Conservation (phyloP, 1,284 basidiomycete species). For the Malassezia restricta region DNA sequence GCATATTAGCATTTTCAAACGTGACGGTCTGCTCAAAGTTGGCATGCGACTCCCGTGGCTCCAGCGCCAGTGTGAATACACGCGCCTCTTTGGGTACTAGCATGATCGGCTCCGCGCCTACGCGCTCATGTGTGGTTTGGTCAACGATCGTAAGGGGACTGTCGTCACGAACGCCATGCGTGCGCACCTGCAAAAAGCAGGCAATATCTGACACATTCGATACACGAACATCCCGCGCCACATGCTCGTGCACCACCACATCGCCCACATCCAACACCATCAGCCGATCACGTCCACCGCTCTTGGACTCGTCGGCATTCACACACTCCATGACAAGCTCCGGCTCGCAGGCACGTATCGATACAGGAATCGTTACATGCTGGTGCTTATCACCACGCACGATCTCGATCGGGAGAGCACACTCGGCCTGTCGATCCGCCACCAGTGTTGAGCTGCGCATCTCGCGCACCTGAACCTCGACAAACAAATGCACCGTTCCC, state of each 20-base stretch:
- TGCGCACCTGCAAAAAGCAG: conserved; percentile 34
- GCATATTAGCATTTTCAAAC: conserved; percentile 35
- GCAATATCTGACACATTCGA: conserved; percentile 35
- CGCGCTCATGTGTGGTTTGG: conserved; percentile 14
- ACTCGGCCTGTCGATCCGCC: background rate
- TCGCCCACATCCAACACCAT: conserved; percentile 41
- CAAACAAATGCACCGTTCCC: conserved; percentile 25
- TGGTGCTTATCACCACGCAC: conserved; percentile 9
- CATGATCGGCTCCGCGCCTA: conserved; percentile 19
- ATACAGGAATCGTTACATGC: conserved; percentile 21
- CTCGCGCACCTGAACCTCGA: conserved; percentile 24
- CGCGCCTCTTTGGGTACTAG: conserved; percentile 21
- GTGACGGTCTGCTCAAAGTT: conserved; percentile 41
- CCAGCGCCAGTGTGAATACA: conserved; percentile 9
- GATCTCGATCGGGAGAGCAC: background rate
- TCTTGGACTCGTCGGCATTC: conserved; percentile 6
- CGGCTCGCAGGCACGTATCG: conserved; percentile 23
- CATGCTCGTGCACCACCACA: conserved; percentile 32
- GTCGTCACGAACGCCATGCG: conserved; percentile 35
- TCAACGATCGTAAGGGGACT: conserved; percentile 25
- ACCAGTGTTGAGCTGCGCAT: background rate
- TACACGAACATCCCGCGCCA: conserved; percentile 23
- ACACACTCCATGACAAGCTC: conserved; percentile 15
- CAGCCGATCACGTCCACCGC: conserved; percentile 14
- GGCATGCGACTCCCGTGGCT: conserved; percentile 22